These are phyloP conservation scores for Climacium dendroides DNA, from an alignment of 225 moss, liverwort and hornwort species.

Conservation along the genomic window DNA sequence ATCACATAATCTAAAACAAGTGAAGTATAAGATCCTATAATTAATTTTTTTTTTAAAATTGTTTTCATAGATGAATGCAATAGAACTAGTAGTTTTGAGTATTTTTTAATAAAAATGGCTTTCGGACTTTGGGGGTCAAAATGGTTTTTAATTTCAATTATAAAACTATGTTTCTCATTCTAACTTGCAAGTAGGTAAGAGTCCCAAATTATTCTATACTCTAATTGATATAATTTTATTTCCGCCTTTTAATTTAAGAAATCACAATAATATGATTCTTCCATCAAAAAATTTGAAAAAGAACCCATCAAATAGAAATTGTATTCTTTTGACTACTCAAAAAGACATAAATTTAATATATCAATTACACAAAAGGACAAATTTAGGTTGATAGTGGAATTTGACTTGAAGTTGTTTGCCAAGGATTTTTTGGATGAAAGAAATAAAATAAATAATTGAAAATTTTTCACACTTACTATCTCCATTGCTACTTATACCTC, in stretches of 20 bases:
- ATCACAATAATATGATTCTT: not conserved
- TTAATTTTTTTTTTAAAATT: no score
- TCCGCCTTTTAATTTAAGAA: no score
- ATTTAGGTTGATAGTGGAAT: not conserved
- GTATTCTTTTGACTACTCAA: no score
- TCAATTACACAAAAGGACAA: not conserved
- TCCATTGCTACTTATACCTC: not conserved
- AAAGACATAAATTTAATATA: no score
- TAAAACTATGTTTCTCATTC: not conserved
- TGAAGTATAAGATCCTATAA: no score
- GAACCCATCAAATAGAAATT: not conserved
- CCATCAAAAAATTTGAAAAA: not conserved
- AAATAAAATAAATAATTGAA: no score
- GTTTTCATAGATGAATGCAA: no score
- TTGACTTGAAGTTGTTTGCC: not conserved
- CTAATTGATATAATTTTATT: not conserved
- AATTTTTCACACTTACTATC: not conserved
- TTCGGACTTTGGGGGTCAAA: no score
- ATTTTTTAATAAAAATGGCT: no score
- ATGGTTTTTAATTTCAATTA: not conserved
- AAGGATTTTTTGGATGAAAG: no score
- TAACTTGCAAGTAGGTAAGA: not conserved
- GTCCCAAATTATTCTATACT: rapidly evolving
- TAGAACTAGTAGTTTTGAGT: no score
- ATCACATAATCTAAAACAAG: no score